Base-by-base conservation (phyloP, 768 basidiomycete species). In the Lepiota venenata region DNA sequence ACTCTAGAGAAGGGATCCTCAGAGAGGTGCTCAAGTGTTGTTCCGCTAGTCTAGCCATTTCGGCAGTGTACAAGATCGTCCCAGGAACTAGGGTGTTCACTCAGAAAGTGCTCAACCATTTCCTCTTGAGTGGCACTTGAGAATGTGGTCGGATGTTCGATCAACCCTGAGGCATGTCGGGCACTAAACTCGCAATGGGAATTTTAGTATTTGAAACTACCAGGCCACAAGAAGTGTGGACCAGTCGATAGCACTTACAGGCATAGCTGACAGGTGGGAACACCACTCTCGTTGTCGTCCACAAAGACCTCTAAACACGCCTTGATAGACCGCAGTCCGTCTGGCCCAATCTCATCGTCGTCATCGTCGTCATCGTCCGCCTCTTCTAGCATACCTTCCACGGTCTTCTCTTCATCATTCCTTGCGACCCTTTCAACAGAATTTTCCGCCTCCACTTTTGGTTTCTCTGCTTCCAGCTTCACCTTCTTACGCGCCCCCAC, bases 21-120 rank as follows among this genome's bases (percentile, higher is more conserved):
- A 11, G 32, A 32, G 10, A 8, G 32, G 32, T 9, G 32, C 6
- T 32, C 27, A 29, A 29, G 27, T 29, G 27, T 29, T 8, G 27
- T 3, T 29, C 27, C 8, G 8, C 32, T 32, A 11, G 4, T 15
- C 22, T 20, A 14, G 36, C 32, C 35, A 36, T 36, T 35, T 15
- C n/a, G 45, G 36, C 42, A 36, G 8, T 37, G 35, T n/a, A 27
- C 16, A 15, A 80, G 58, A 22, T 64, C 63, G n/a, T 74, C 64
- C 82, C 83, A 85, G 15, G 73, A 77, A 3, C 67, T 58, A 3
- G 72, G 72, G 47, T 85, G 84, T 56, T 78, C 75, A 12, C 61
- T 65, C 58, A 68, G 64, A 61, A 77, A 81, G 59, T 85, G 84
- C 39, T 61, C 65, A 3, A 78, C 63, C n/a, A 81, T 71, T 45